Percentiles rank a stretch among this genome's conserved stretches.
Evolutionary conservation across 192 early-diverging fungal genomes (phyloP).

Genomic region (Coemansia sp.): DNA sequence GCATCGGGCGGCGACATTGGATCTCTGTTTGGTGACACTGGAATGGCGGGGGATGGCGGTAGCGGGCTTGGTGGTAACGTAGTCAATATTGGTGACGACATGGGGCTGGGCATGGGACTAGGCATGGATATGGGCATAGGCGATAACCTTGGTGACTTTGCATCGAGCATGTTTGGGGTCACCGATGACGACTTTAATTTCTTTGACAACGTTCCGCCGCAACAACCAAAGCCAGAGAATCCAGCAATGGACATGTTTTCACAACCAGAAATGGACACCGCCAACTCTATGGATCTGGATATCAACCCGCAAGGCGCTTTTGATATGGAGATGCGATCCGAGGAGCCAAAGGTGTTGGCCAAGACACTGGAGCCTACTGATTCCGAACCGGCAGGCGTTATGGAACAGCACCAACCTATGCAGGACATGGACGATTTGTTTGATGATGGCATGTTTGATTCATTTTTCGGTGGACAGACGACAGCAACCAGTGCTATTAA

Average conservation of each 20-base stretch:
- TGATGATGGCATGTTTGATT: conserved; percentile 47
- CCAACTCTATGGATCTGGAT: conserved; percentile 14
- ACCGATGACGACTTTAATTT: conserved; percentile 56
- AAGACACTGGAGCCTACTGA: conserved; percentile 2
- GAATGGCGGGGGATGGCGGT: conserved; percentile 9
- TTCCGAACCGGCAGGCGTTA: neutral
- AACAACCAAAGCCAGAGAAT: conserved; percentile 16
- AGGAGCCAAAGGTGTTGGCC: neutral
- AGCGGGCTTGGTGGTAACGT: conserved; percentile 12
- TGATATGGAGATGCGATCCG: conserved; percentile 1
- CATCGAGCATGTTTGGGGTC: conserved; percentile 45
- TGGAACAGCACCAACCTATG: conserved; percentile 1
- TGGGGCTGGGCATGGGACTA: conserved; percentile 42
- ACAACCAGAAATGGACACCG: neutral
- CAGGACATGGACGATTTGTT: conserved; percentile 41
- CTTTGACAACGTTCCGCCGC: conserved; percentile 43
- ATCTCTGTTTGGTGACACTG: conserved; percentile 36
- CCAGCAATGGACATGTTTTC: neutral
- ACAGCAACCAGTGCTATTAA: conserved; percentile 6
- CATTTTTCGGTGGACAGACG: conserved; percentile 35
- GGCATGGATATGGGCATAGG: conserved; percentile 35
- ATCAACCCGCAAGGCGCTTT: conserved; percentile 5
- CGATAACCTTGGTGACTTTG: conserved; percentile 37
- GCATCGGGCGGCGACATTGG: conserved; percentile 23
- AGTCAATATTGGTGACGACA: conserved; percentile 27